These are phyloP conservation scores for Coemansia sp. DNA, from an alignment of 192 early-diverging fungal genomes.

Conservation along the genomic window DNA sequence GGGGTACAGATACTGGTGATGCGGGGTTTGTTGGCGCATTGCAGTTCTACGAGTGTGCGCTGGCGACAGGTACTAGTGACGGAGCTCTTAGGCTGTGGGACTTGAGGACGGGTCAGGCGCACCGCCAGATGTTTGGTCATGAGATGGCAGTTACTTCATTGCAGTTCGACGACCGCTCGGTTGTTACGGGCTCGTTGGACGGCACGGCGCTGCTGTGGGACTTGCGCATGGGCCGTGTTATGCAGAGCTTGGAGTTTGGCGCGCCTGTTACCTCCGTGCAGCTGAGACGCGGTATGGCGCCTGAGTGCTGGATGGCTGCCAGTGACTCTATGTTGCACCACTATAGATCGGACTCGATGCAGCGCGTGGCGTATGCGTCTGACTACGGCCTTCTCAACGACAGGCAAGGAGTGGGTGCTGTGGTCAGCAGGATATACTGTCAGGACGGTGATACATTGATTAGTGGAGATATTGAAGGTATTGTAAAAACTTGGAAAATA, in stretches of 20 bases:
- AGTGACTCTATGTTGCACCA: constrained; percentile 51
- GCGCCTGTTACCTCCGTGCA: constrained; percentile 48
- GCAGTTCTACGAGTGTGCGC: constrained; percentile 71
- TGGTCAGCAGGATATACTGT: constrained; percentile 13
- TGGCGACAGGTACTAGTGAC: constrained; percentile 74
- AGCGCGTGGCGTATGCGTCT: constrained; percentile 55
- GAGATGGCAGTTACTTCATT: constrained; percentile 60
- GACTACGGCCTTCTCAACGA: constrained; percentile 51
- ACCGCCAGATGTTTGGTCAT: constrained; percentile 70
- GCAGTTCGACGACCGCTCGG: constrained; percentile 66
- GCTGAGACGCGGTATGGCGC: constrained; percentile 12
- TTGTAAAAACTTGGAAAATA: constrained; percentile 65
- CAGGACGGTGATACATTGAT: constrained; percentile 37
- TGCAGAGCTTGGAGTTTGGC: constrained; percentile 59
- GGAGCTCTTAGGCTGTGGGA: constrained; percentile 79
- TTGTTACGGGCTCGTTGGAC: constrained; percentile 73
- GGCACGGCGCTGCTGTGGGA: constrained; percentile 73
- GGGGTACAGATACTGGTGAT: constrained; percentile 39
- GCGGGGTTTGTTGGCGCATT: constrained; percentile 66
- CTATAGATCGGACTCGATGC: constrained; percentile 64
- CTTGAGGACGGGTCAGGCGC: constrained; percentile 69
- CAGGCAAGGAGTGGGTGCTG: constrained; percentile 43
- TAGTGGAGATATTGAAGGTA: constrained; percentile 63
- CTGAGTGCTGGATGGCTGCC: constrained; percentile 59
- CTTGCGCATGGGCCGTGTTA: constrained; percentile 63